Percentiles rank a stretch among this genome's conserved stretches.
These are phyloP conservation scores for Cucumis cinereus DNA, from an alignment of 306 rosid genomes.

Conservation along the genomic window DNA sequence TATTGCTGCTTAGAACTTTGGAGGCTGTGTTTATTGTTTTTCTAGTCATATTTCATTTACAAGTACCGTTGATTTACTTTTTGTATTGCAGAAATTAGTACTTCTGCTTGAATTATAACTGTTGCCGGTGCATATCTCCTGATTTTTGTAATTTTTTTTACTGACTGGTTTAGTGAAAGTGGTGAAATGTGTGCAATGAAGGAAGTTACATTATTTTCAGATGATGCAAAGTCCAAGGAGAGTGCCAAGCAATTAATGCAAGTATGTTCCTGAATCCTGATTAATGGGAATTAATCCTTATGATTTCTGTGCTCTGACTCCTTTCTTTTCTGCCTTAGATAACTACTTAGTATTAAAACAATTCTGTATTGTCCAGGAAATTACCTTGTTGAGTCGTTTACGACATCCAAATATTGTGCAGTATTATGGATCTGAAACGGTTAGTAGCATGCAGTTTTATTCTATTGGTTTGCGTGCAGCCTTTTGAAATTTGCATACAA, in stretches of 20 bases:
- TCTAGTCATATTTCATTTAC: not conserved
- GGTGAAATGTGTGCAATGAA: conserved; percentile 99
- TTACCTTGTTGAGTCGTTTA: conserved; percentile 77
- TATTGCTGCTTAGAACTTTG: not conserved
- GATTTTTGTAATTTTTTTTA: not conserved
- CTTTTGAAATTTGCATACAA: not conserved
- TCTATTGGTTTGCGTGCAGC: not conserved
- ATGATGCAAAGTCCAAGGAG: conserved; percentile 93
- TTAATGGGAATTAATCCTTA: conserved; percentile 6
- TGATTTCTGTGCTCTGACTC: conserved; percentile 13
- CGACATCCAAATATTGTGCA: conserved; percentile 95
- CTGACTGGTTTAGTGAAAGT: conserved; percentile 38
- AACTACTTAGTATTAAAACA: conserved; percentile 4
- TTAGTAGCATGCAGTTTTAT: conserved; percentile 28
- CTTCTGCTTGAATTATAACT: not conserved
- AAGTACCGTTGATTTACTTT: not conserved
- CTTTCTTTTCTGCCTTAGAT: not conserved
- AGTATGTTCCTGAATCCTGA: conserved; percentile 26
- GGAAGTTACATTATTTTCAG: conserved; percentile 95
- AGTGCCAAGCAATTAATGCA: conserved; percentile 91
- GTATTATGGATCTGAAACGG: conserved; percentile 85
- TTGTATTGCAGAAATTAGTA: not conserved
- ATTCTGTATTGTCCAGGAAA: conserved; percentile 46
- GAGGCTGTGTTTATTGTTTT: not conserved
- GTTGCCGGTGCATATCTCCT: not conserved